These are phyloP conservation scores for Naematelia encephala DNA, from an alignment of 768 basidiomycete species.

Conservation along the genomic window DNA sequence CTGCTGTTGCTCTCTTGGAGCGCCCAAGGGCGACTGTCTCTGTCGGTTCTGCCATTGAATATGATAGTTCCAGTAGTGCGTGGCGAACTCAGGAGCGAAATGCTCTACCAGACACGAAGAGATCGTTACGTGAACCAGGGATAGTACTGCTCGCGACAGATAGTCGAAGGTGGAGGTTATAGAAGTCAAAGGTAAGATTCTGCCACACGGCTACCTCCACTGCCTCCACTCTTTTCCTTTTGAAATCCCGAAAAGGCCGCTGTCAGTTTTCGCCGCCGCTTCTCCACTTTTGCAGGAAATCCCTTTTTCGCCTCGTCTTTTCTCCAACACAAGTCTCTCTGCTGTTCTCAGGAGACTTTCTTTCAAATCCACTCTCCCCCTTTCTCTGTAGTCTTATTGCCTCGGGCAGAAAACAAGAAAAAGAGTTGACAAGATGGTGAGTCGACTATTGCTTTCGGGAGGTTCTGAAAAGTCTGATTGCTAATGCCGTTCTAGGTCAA, in stretches of 20 bases:
- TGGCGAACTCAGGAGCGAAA: no score
- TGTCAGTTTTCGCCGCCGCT: slow-evolving; percentile 3
- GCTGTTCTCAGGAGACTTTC: slow-evolving; percentile 7
- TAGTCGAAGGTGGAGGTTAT: no score
- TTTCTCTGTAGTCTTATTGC: slow-evolving; percentile 9
- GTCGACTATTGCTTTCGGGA: slow-evolving; percentile 6
- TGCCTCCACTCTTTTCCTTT: neutral
- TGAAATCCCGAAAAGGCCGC: neutral
- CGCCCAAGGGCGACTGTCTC: slow-evolving; percentile 41
- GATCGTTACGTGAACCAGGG: no score
- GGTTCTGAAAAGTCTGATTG: slow-evolving; percentile 8
- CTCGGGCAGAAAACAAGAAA: slow-evolving; percentile 21
- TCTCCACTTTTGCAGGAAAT: slow-evolving; percentile 3
- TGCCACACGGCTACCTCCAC: neutral
- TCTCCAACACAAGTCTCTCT: slow-evolving; percentile 7
- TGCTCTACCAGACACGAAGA: no score
- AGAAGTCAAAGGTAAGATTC: neutral
- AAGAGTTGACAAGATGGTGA: slow-evolving; percentile 41
- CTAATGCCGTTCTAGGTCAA: slow-evolving; percentile 39
- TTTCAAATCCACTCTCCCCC: neutral
- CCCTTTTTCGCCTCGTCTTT: slow-evolving; percentile 1
- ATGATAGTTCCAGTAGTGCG: no score
- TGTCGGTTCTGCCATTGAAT: neutral
- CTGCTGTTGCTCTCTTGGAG: slow-evolving; percentile 44
- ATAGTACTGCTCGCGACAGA: no score